A percentile compares a stretch with the other conserved stretches of the same genome.
These are phyloP conservation scores for Colletotrichum trifolii DNA, from an alignment of 2,329 filamentous ascomycete genomes.

Conservation along the genomic window DNA sequence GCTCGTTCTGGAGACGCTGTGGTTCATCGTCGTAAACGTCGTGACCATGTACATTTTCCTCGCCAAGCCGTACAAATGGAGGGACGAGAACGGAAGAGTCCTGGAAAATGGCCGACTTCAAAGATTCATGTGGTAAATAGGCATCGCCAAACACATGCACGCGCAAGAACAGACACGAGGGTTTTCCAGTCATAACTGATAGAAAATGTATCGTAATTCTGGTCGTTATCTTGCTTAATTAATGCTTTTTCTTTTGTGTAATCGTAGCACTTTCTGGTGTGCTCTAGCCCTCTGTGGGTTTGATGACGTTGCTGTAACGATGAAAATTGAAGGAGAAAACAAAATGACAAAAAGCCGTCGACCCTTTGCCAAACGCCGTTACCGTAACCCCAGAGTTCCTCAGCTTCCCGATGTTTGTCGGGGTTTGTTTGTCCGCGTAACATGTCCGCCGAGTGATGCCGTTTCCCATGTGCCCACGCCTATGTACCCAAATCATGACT, in stretches of 20 bases:
- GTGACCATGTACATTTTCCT: conserved; percentile 79
- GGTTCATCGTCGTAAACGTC: conserved; percentile 74
- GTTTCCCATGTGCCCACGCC: conserved; percentile 8
- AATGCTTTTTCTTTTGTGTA: conserved; percentile 23
- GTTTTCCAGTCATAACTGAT: too few species aligned
- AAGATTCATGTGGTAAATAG: conserved; percentile 81
- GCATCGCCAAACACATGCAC: neutral
- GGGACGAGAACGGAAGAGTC: conserved; percentile 59
- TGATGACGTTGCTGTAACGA: neutral
- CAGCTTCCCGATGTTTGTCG: conserved; percentile 7
- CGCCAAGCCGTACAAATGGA: conserved; percentile 75
- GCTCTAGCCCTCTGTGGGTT: conserved; percentile 24
- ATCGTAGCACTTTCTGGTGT: conserved; percentile 23
- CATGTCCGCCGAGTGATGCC: conserved; percentile 4
- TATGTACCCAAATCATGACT: conserved; percentile 22
- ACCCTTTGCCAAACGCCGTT: conserved; percentile 27
- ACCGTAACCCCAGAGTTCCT: neutral
- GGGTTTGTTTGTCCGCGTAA: conserved; percentile 9
- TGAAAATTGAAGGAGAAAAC: neutral
- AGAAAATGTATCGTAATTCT: conserved; percentile 10
- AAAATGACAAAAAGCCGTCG: conserved; percentile 8
- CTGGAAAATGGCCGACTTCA: conserved; percentile 70
- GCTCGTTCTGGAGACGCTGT: conserved; percentile 70
- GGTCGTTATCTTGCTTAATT: conserved; percentile 11
- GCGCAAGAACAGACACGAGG: too few species aligned